A percentile compares a stretch with the other conserved stretches of the same genome.
phyloP scores from a whole-genome alignment of 2,329 filamentous ascomycete genomes.

The Dendryphion nanum region DNA sequence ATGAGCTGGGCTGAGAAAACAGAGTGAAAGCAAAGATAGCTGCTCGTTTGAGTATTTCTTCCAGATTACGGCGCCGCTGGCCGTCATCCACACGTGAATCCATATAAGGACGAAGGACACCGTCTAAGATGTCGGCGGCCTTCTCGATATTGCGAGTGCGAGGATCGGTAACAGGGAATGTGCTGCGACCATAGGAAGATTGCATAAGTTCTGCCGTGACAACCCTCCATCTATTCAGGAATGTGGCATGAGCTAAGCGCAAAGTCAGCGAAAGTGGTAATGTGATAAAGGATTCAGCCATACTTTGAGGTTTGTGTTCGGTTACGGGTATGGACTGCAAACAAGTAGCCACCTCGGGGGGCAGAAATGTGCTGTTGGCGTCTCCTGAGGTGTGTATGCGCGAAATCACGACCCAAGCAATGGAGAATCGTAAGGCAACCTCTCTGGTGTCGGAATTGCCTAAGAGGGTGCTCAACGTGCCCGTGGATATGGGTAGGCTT shows the following conservation, averaged over 20 bases:
- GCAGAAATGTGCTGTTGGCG: constrained; percentile 11
- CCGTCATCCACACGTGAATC: constrained; percentile 10
- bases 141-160: too few relatives aligned
- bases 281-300: too few relatives aligned
- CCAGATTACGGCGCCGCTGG: constrained; percentile 24
- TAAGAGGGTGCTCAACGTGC: constrained; percentile 26
- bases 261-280: too few relatives aligned
- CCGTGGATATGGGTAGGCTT: constrained; percentile 19
- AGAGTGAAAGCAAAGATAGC: constrained; percentile 26
- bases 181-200: constrained; percentile 6
- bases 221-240: constrained; percentile 25
- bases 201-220: constrained; percentile 19
- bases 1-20: constrained; percentile 32
- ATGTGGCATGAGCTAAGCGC: too few relatives aligned
- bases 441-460: constrained; percentile 5
- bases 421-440: neutral
- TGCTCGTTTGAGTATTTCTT: constrained; percentile 28
- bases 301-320: too few relatives aligned
- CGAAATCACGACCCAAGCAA: constrained; percentile 16
- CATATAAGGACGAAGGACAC: constrained; percentile 22
- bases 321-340: constrained; percentile 20
- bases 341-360: constrained; percentile 21
- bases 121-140: neutral
- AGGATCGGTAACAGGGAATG: neutral
- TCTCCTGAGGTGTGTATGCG: constrained; percentile 16